Evolutionary conservation across 345 rosid species (phyloP), one percentile per base, ranked within the genome.

Genomic region (Mangifera indica): DNA sequence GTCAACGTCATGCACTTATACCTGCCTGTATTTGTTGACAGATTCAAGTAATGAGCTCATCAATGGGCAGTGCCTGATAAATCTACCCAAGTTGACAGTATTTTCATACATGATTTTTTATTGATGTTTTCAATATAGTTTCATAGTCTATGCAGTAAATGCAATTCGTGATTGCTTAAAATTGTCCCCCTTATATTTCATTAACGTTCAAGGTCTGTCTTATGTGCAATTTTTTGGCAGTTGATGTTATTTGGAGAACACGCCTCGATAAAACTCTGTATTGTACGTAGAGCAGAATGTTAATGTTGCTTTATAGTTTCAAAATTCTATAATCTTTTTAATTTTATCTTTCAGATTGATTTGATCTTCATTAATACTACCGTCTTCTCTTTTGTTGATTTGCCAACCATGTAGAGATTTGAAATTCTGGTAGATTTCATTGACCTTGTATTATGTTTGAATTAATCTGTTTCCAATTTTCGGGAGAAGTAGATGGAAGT

Each of bases 31-130:
- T 73, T 56, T 74, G 63, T 45, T 72, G 74, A 52, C 91, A 90
- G 92, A 86, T 90, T 75, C 92, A 88, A 77, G 75, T 69, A 22
- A 52, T 83, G 86, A 67, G 82, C 83, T 73, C 87, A 61, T 76
- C 85, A 9, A 32, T 70, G 65, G 85, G 75, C 65, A 71, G 68
- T 7, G 25, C 82, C 48, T 60, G 67, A 56, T 26, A 73, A 73
- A 42, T 71, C 18, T 3, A 25, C 61, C n/a, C 49, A 42, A 29
- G 25, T 55, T 58, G 53, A 67, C 24, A 67, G 45, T 37, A n/a
- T 25, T 58, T 22, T 45, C 48, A 17, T 10, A 11, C 40, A 44
- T 17, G 29, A 70, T 58, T 26, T 44, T 12, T 57, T 54, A 57
- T 69, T 70, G 42, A 58, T 26, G 40, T 45, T 40, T 52, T 44